Base-by-base conservation (phyloP, 2,329 filamentous ascomycete genomes). In the Calonectria honghensis region DNA sequence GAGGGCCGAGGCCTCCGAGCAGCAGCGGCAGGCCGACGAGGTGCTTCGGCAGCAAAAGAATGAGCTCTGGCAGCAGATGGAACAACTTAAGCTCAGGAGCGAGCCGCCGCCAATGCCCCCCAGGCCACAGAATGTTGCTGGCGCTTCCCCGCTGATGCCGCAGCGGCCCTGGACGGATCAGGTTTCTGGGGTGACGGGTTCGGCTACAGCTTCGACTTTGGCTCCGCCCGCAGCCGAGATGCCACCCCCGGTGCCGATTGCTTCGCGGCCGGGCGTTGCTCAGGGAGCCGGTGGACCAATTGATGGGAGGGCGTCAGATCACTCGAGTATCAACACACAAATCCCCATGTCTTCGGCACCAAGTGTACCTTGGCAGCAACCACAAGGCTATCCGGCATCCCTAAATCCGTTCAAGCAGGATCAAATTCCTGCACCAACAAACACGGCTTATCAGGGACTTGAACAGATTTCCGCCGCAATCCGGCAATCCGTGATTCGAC, bases 201-300 rank as follows among this genome's bases (percentile, higher is more conserved):
- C 57, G n/a, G 35, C 13, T 37, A 0, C 18, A 13, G 54, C 5
- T 39, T 13, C 57, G n/a, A 13, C 6, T 10, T 61, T 9, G 6
- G 32, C 27, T 37, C 7, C 32, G 14, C n/a, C 32, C n/a, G 35
- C 32, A 35, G 32, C 1, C 13, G 57, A 27, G 13, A 39, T 39
- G 7, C 35, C 57, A 29, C 35, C 57, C 27, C 57, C 57, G 6
- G 57, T 61, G 32, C 57, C 57, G n/a, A 29, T 27, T 14, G n/a
- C 11, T 61, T 61, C 51, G 9, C 67, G 31, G 37, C 66, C 71
- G n/a, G 45, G 70, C 6, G 24, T 68, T 45, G n/a, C 52, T n/a
- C 63, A 20, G 20, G 63, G 64, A 27, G 51, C 32, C n/a, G 35
- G 39, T 18, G n/a, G n/a, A 11, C 18, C 39, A 20, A 20, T 20